Base-by-base conservation (phyloP, 2,329 filamentous ascomycete genomes). In the Botrytis fabae region DNA sequence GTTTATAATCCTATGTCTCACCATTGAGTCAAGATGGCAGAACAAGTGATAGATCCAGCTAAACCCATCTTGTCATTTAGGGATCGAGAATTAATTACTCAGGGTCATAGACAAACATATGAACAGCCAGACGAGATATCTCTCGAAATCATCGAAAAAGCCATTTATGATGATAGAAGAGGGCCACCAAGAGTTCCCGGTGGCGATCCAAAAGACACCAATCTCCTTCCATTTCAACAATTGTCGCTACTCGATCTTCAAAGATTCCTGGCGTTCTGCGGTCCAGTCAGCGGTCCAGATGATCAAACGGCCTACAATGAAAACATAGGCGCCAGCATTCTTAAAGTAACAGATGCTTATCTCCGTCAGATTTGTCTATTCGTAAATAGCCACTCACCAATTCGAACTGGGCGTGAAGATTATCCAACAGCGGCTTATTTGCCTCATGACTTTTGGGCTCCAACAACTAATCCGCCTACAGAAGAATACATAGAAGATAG, bases 401-500 rank as follows among this genome's bases (percentile, higher is more conserved):
- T 25, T 2, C 65, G 65, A 28, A 57, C 42, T 25, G 5, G 3
- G 8, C 48, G 48, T 35, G 48, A 57, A 14, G 65, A 68, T 42
- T 68, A 57, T 42, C 48, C 65, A 25, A 68, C 65, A 20, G 22
- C 57, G 65, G 65, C 65, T 18, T 68, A 68, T 57, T 10, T 68
- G 42, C 48, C 65, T 42, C 18, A 68, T n/a, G 38, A 68, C 22
- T 68, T 68, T 20, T 68, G 65, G 65, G n/a, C 22, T 16, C 65
- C 65, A 16, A 16, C 48, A 1, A 32, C 65, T 0, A 14, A 57
- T 28, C 65, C 35, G 40, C 65, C 65, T 6, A 25, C n/a, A 6
- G 65, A 57, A 57, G 65, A 40, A 40, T 68, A 68, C 14, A 57
- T 68, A 68, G 65, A 68, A 68, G 65, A 68, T 12, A 57, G 65